Evolutionary conservation across 202 grass and related monocot species (phyloP).

Genomic region (Setaria italica): DNA sequence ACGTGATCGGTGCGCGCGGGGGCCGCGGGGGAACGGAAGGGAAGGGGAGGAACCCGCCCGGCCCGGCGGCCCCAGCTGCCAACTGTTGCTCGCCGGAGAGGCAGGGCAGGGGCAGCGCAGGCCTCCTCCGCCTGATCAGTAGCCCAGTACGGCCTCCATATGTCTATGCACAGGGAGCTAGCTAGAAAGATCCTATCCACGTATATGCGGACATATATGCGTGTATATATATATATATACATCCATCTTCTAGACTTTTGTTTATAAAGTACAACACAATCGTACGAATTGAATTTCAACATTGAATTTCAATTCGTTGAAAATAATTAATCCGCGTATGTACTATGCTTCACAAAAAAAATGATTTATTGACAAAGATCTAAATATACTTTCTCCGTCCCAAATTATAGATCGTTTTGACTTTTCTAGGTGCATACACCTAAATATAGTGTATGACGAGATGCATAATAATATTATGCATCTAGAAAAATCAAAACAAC

Average conservation of each 20-base stretch:
- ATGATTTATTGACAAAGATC: no score
- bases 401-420: no score
- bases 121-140: neutral
- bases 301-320: no score
- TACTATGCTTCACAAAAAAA: no score
- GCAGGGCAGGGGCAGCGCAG: neutral
- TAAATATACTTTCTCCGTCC: no score
- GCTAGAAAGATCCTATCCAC: neutral
- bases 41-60: neutral
- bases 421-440: no score
- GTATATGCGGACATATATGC: neutral
- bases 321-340: no score
- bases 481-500: no score
- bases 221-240: neutral
- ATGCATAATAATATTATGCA: no score
- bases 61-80: neutral
- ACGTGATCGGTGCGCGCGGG: constrained; percentile 25
- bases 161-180: neutral
- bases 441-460: no score
- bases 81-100: neutral
- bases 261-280: neutral
- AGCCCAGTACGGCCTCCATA: neutral
- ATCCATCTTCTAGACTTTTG: neutral
- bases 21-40: no score
- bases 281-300: neutral